Base-by-base conservation (phyloP, 1,284 basidiomycete species). In the Xerocomus cyaneibrunnescens region DNA sequence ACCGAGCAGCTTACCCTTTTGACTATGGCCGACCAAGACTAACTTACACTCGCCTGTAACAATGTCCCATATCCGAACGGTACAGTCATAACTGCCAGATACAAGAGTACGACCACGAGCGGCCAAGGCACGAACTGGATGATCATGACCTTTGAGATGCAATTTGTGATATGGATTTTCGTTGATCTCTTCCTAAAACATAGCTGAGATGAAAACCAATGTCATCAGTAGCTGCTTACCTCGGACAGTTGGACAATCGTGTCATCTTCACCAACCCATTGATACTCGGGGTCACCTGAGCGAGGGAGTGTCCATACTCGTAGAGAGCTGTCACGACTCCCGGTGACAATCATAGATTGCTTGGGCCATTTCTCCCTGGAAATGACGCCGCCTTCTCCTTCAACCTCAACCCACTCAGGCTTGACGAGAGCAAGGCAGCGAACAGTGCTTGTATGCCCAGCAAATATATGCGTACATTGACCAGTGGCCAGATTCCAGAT, bases 71-170 rank as follows among this genome's bases (percentile, higher is more conserved):
- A 97, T 89, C 34, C 94, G 85, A 34, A 97, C 93, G 4, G 85
- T 91, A 66, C 85, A 89, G 67, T 98, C 95, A 71, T 98, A 98
- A 62, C 92, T 95, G 25, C 94, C 94, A n/a, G 92, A 95, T 21
- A 95, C 89, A 40, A 96, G 79, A 1, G 89, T 93, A 37, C 90
- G 79, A 5, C 94, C 94, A 57, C 92, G 80, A 10, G 92, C 91
- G 25, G 94, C 92, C n/a, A 98, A 76, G 5, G 93, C 92, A 51
- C 94, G 83, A 14, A 98, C 94, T 25, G 94, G 93, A 64, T 92
- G 87, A 47, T 87, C 86, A 62, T 98, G 94, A 1, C 94, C 94
- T 63, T 89, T 80, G 3, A 98, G 80, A 62, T 88, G 84, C 34
- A 88, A 76, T 47, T 89, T 79, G 66, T 97, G 94, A 72, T 90